Base-by-base conservation (phyloP, 2,329 filamentous ascomycete genomes). In the Aspergillus tubingensis region DNA sequence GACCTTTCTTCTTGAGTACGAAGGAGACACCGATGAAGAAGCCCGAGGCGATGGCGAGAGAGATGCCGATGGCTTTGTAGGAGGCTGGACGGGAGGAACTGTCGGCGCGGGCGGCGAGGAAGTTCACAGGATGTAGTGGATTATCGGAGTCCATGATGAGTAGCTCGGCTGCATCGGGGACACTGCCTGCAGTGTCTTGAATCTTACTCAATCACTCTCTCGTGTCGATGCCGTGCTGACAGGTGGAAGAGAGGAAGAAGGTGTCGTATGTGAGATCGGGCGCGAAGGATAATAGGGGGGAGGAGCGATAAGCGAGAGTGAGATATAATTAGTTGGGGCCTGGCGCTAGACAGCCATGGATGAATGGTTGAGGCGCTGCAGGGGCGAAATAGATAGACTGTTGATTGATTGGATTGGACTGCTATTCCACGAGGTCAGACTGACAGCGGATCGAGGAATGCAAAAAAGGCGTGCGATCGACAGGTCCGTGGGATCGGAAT, bases 21-120 rank as follows among this genome's bases (percentile, higher is more conserved):
- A 98, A 99, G 0, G 94, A 98, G 13, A 90, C 85, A 57, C 95
- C 95, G 72, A 99, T 99, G 75, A 98, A 98, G 60, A 91, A 75
- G 44, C 95, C 95, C 0, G 94, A 98, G 32, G 88, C 87, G 61
- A 97, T 84, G 15, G 95, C 95, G 38, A 99, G 82, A 21, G 87
- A 83, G 63, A 99, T 91, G 58, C 95, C 95, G 66, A 98, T 85
- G 25, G 88, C 86, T 74, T 97, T 98, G 84, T 91, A 98, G 36
- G 81, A 78, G 8, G 82, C 76, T 1, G 86, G 86, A 21, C 85
- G 80, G 11, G 53, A 36, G n/a, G 53, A 55, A n/a, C 25, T 44
- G 52, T 8, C 66, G 67, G 44, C 59, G 58, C 32, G 27, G 23
- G 39, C 53, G 19, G 39, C 53, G n/a, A 55, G 39, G 13, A 47